Percentiles rank a stretch among this genome's conserved stretches.
These are phyloP conservation scores for Pseudopithomyces chartarum DNA, from an alignment of 2,329 filamentous ascomycete species.

Conservation along the genomic window DNA sequence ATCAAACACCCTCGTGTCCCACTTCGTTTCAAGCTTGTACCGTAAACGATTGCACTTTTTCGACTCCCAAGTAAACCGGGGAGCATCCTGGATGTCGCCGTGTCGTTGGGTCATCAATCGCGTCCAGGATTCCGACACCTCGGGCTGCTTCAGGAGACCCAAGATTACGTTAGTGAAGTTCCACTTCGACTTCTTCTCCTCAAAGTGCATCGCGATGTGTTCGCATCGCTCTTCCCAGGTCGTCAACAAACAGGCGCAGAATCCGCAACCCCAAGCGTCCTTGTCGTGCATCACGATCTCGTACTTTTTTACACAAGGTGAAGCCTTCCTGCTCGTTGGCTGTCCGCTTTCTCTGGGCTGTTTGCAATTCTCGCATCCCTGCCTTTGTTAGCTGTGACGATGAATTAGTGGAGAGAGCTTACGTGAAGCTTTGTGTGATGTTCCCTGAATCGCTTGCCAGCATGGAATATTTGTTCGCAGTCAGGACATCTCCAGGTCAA, in stretches of 20 bases:
- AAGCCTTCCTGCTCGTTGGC: conserved; percentile 61
- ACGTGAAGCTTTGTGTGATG: conserved; percentile 69
- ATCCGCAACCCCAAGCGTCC: conserved; percentile 71
- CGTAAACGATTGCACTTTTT: conserved; percentile 67
- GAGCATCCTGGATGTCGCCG: conserved; percentile 57
- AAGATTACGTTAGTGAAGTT: conserved; percentile 72
- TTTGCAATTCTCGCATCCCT: conserved; percentile 66
- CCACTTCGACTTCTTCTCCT: conserved; percentile 68
- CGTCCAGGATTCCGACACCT: conserved; percentile 67
- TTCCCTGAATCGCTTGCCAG: conserved; percentile 70
- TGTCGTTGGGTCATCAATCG: conserved; percentile 59
- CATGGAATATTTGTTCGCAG: conserved; percentile 71
- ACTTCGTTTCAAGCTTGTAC: conserved; percentile 69
- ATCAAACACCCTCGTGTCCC: conserved; percentile 57
- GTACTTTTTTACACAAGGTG: conserved; percentile 45
- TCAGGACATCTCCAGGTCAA: conserved; percentile 71
- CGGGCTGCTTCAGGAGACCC: conserved; percentile 68
- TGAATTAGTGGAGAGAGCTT: conserved; percentile 33
- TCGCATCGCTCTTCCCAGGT: conserved; percentile 70
- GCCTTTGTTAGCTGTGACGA: conserved; percentile 17
- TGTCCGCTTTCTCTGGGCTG: conserved; percentile 61
- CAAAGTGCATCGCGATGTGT: conserved; percentile 71
- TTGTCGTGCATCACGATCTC: conserved; percentile 61
- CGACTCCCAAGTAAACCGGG: conserved; percentile 62
- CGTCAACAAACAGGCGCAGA: conserved; percentile 67